Evolutionary conservation across 2,329 filamentous ascomycete species (phyloP).

Genomic region (Elsinoe australis): DNA sequence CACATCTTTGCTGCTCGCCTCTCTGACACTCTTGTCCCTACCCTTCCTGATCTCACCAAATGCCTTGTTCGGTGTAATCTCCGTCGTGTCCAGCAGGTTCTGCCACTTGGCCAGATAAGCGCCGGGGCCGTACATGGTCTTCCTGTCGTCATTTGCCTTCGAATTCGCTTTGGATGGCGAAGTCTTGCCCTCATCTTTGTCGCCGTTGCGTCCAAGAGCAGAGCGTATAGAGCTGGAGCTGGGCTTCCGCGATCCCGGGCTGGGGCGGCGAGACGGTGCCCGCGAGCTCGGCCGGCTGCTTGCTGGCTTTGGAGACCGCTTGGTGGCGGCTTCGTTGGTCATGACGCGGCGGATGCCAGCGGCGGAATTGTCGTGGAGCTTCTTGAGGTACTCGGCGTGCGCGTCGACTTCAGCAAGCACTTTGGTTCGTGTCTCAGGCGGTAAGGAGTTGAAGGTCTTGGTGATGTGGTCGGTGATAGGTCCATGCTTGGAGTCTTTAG

Average conservation of each 20-base stretch:
- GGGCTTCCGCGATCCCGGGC: slow-evolving; percentile 4
- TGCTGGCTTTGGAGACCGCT: neutral
- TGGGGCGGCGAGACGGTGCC: neutral
- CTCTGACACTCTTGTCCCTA: slow-evolving; percentile 30
- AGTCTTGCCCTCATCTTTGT: neutral
- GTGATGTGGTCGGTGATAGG: slow-evolving; percentile 27
- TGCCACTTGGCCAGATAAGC: slow-evolving; percentile 69
- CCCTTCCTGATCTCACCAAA: slow-evolving; percentile 46
- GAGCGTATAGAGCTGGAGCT: slow-evolving; percentile 9
- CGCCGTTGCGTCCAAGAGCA: neutral
- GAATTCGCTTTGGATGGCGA: neutral
- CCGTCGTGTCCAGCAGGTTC: slow-evolving; percentile 59
- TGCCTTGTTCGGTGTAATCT: slow-evolving; percentile 54
- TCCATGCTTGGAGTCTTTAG: slow-evolving; percentile 15
- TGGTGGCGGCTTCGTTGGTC: slow-evolving; percentile 23
- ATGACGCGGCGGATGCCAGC: slow-evolving; percentile 53
- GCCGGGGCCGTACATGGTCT: slow-evolving; percentile 55
- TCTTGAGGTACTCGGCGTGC: slow-evolving; percentile 53
- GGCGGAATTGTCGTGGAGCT: slow-evolving; percentile 48
- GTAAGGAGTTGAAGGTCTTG: slow-evolving; percentile 42
- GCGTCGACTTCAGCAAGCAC: slow-evolving; percentile 50
- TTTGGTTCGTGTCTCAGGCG: slow-evolving; percentile 37
- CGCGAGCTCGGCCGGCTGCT: neutral
- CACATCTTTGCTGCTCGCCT: slow-evolving; percentile 31
- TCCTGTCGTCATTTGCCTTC: neutral